These are phyloP conservation scores for Suillus cothurnatus DNA, from an alignment of 768 basidiomycete genomes.

Conservation along the genomic window DNA sequence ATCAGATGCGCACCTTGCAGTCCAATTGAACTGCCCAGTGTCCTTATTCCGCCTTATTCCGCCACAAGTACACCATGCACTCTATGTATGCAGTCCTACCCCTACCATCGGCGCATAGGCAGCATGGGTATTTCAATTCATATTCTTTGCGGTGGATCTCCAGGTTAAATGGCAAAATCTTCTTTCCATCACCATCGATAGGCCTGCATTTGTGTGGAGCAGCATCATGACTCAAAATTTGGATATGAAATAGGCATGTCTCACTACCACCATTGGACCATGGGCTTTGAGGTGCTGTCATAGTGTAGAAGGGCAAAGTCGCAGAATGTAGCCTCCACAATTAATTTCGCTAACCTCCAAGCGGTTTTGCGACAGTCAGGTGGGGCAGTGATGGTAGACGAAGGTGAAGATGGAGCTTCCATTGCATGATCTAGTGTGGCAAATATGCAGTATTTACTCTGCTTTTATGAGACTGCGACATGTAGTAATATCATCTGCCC, in stretches of 20 bases:
- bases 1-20: background rate
- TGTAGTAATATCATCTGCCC: too few species aligned
- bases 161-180: background rate
- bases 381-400: background rate
- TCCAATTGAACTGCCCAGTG: background rate
- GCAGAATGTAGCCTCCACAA: background rate
- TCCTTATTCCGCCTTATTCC: background rate
- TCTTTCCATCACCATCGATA: background rate
- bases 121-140: background rate
- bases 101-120: background rate
- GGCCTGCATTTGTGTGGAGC: background rate
- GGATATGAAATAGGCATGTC: background rate
- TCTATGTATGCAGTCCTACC: background rate
- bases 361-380: background rate
- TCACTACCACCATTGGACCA: background rate
- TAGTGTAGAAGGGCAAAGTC: background rate
- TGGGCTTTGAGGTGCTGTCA: background rate
- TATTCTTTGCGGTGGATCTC: background rate
- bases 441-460: too few species aligned
- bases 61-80: background rate
- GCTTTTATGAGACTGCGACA: background rate
- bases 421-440: background rate
- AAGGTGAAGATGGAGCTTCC: conserved; percentile 3
- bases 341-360: background rate
- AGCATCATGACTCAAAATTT: background rate